phyloP scores from a whole-genome alignment of 495 filamentous ascomycete species.

The Penicillium macrosclerotiorum region DNA sequence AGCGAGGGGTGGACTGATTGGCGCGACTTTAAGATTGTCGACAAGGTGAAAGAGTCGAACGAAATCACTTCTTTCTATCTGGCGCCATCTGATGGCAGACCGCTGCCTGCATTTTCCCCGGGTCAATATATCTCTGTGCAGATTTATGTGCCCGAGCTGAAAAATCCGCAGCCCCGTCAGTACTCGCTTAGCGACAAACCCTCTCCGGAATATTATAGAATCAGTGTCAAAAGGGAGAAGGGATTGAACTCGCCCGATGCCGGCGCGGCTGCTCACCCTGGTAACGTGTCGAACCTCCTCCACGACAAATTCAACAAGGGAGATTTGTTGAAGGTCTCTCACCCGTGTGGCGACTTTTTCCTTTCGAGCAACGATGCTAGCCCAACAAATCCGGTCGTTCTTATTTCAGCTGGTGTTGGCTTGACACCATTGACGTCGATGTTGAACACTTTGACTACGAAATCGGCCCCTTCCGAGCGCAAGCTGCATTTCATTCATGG shows the following conservation, averaged over 20 bases:
- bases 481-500: constrained; percentile 63
- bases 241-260: constrained; percentile 46
- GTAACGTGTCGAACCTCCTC: constrained; percentile 69
- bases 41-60: constrained; percentile 59
- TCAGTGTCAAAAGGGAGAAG: constrained; percentile 66
- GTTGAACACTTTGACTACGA: constrained; percentile 54
- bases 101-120: constrained; percentile 59
- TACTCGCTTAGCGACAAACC: constrained; percentile 70
- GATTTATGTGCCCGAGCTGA: constrained; percentile 54
- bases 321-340: constrained; percentile 59
- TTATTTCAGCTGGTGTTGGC: constrained; percentile 70
- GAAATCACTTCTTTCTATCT: constrained; percentile 74
- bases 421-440: constrained; percentile 67
- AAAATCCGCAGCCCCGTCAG: constrained; percentile 63
- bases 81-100: constrained; percentile 58
- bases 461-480: constrained; percentile 28
- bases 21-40: constrained; percentile 63
- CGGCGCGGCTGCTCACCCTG: constrained; percentile 47
- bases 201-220: constrained; percentile 58
- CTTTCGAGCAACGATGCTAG: constrained; percentile 34
- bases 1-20: constrained; percentile 60
- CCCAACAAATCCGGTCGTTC: constrained; percentile 50
- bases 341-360: constrained; percentile 71
- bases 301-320: constrained; percentile 60
- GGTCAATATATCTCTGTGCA: constrained; percentile 71